Conservation (phyloP, 768 basidiomycete species). For the Hericium rajendrae region DNA sequence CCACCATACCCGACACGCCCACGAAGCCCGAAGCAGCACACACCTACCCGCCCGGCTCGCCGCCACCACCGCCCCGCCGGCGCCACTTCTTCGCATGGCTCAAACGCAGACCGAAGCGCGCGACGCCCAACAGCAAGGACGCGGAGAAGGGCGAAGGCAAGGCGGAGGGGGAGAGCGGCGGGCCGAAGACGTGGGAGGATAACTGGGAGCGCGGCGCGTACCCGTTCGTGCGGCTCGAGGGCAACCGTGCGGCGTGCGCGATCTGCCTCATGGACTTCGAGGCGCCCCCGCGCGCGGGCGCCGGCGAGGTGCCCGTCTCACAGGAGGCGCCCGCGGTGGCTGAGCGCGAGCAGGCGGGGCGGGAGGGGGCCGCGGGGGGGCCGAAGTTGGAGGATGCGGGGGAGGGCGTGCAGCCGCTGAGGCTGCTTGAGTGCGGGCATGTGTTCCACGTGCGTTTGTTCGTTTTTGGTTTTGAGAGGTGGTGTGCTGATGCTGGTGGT, state of each 20-base stretch:
- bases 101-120: not conserved
- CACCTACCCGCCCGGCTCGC: constrained; percentile 50
- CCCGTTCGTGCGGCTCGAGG: constrained; percentile 75
- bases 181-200: constrained; percentile 58
- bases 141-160: constrained; percentile 6
- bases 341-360: constrained; percentile 17
- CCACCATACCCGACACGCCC: constrained; percentile 25
- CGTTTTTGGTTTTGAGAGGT: not conserved
- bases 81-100: constrained; percentile 39
- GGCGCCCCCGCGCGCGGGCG: constrained; percentile 40
- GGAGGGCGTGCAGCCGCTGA: constrained; percentile 65
- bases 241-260: constrained; percentile 75
- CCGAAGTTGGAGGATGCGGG: constrained; percentile 63
- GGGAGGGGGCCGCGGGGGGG: constrained; percentile 27
- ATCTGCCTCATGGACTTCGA: constrained; percentile 83
- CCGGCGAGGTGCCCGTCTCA: constrained; percentile 6
- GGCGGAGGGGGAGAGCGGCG: constrained; percentile 15
- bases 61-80: constrained; percentile 24
- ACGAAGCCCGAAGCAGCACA: constrained; percentile 24
- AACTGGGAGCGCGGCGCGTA: constrained; percentile 69
- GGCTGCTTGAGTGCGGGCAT: constrained; percentile 73
- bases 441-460: constrained; percentile 71
- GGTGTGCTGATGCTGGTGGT: constrained; percentile 1
- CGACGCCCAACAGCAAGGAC: not conserved
- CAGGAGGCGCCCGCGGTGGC: not conserved